These are phyloP conservation scores for Halenospora varia DNA, from an alignment of 495 filamentous ascomycete genomes.

Conservation along the genomic window DNA sequence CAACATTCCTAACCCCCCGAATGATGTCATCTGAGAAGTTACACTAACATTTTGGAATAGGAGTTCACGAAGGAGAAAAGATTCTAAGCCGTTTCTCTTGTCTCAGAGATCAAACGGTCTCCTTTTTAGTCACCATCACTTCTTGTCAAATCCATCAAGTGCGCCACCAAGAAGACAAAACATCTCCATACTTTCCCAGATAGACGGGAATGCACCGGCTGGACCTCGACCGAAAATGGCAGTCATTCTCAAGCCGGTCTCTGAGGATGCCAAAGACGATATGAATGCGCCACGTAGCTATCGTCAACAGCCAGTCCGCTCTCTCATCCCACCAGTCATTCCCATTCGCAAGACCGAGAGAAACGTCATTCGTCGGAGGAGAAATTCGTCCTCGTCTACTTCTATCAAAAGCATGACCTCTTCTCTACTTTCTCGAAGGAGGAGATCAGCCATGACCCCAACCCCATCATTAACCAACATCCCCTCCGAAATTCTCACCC, in stretches of 20 bases:
- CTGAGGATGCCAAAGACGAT: not conserved
- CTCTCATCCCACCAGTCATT: conserved; percentile 3
- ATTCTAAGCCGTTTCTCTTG: not conserved
- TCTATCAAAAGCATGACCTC: conserved; percentile 13
- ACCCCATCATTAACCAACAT: conserved; percentile 26
- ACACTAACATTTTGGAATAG: not conserved
- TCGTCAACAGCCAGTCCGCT: conserved; percentile 4
- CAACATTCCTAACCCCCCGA: not conserved
- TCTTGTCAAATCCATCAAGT: not conserved
- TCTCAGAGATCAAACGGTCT: conserved; percentile 10
- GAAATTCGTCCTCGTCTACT: conserved; percentile 3
- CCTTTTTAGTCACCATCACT: conserved; percentile 6
- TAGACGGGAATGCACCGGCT: not conserved
- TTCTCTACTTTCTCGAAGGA: conserved; percentile 13
- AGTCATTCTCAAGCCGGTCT: not conserved
- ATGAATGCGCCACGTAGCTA: not conserved
- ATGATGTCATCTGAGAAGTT: not conserved
- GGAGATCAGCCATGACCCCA: conserved; percentile 16
- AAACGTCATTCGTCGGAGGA: not conserved
- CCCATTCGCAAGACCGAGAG: conserved; percentile 4
- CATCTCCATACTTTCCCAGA: not conserved
- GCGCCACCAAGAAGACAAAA: not conserved
- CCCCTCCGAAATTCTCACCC: conserved; percentile 30
- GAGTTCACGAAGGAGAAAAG: conserved; percentile 8
- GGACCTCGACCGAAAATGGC: not conserved